Conservation (phyloP, 2,329 filamentous ascomycete genomes). For the Ceratocystis papillata region DNA sequence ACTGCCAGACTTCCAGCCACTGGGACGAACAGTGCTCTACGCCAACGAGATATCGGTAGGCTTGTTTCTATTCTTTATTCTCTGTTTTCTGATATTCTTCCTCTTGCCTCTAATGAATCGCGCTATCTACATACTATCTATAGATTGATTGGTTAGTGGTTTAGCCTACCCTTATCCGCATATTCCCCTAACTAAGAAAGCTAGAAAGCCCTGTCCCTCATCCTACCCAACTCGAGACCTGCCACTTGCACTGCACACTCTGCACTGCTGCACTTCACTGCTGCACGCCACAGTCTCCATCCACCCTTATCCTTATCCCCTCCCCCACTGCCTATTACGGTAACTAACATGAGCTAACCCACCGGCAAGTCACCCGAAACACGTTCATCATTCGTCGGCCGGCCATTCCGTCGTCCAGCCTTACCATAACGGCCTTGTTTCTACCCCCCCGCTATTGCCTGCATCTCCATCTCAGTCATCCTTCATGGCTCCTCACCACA, state of each 20-base stretch:
- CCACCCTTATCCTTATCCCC: slow-evolving; percentile 14
- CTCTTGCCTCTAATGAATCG: neutral
- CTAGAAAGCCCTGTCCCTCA: slow-evolving; percentile 11
- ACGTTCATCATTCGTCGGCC: slow-evolving; percentile 3
- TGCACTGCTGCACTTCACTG: neutral
- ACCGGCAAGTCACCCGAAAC: slow-evolving; percentile 13
- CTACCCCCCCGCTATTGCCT: neutral
- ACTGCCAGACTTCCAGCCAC: neutral
- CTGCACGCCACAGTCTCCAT: neutral
- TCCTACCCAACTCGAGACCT: neutral
- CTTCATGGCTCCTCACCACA: slow-evolving; percentile 14
- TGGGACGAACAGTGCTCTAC: slow-evolving; percentile 11
- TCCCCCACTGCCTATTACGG: slow-evolving; percentile 19
- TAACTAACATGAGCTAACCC: slow-evolving; percentile 20
- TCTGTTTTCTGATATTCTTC: neutral
- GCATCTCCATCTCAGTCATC: neutral
- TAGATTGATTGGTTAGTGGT: neutral
- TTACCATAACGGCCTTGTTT: neutral
- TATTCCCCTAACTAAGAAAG: neutral
- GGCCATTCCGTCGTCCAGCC: slow-evolving; percentile 1
- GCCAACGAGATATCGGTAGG: slow-evolving; percentile 13
- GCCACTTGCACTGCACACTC: neutral
- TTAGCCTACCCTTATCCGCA: neutral
- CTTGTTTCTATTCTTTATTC: neutral
- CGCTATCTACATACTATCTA: neutral